Evolutionary conservation across 2,329 filamentous ascomycete species (phyloP).

Genomic region (Achaetomium macrosporum): DNA sequence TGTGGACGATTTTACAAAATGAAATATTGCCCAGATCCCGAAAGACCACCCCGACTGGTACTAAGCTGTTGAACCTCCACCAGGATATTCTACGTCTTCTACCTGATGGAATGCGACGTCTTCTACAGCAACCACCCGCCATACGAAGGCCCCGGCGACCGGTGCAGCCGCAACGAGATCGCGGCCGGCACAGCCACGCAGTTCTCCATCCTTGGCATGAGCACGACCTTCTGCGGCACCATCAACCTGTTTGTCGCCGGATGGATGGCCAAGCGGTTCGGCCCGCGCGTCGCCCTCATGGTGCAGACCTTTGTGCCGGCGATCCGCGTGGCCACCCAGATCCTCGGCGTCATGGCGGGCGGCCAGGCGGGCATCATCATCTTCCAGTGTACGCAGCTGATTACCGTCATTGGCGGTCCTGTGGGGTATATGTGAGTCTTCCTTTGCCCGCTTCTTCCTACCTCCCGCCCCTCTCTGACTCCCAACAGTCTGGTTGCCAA

Average conservation of each 20-base stretch:
- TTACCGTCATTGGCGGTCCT: conserved; percentile 63
- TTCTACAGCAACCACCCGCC: conserved; percentile 57
- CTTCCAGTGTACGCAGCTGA: conserved; percentile 60
- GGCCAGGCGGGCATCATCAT: conserved; percentile 59
- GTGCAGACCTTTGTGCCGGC: conserved; percentile 61
- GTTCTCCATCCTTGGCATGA: conserved; percentile 59
- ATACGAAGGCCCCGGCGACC: conserved; percentile 42
- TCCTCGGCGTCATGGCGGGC: conserved; percentile 57
- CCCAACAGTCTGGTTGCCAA: conserved; percentile 52
- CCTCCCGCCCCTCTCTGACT: background rate
- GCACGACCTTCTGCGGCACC: conserved; percentile 63
- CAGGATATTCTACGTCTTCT: conserved; percentile 57
- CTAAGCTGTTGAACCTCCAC: conserved; percentile 31
- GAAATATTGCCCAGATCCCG: background rate
- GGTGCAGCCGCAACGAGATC: conserved; percentile 57
- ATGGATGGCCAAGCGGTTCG: conserved; percentile 60
- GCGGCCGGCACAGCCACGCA: conserved; percentile 58
- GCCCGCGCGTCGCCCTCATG: conserved; percentile 56
- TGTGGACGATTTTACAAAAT: too few species aligned
- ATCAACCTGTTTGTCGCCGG: conserved; percentile 63
- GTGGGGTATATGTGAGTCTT: conserved; percentile 55
- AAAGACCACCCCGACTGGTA: background rate
- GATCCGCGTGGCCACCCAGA: conserved; percentile 57
- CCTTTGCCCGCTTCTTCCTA: too few species aligned
- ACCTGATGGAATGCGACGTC: conserved; percentile 64